phyloP scores from a whole-genome alignment of 1,284 basidiomycete genomes.

The Ustilago xerochloae region DNA sequence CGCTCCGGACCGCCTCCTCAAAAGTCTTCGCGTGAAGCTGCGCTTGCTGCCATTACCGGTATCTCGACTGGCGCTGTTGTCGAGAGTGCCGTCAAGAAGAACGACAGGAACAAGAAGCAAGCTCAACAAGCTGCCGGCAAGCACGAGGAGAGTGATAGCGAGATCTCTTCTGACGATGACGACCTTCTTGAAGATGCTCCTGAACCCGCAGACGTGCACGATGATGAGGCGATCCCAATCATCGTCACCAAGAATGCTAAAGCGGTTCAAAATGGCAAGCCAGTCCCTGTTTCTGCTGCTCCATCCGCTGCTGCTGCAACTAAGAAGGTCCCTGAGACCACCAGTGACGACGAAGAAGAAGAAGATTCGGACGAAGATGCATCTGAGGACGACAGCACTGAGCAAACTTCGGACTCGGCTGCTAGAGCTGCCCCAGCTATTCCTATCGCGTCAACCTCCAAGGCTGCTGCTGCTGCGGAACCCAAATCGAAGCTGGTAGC shows the following conservation, averaged over 20 bases:
- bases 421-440: slow-evolving; percentile 22
- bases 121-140: background rate
- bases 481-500: slow-evolving; percentile 22
- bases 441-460: slow-evolving; percentile 11
- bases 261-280: slow-evolving; percentile 4
- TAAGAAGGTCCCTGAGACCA: slow-evolving; percentile 22
- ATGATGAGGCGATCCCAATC: slow-evolving; percentile 29
- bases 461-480: background rate
- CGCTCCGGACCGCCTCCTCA: slow-evolving; percentile 16
- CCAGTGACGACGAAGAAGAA: slow-evolving; percentile 45
- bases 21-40: slow-evolving; percentile 32
- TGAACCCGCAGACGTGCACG: slow-evolving; percentile 45
- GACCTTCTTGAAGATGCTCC: slow-evolving; percentile 26
- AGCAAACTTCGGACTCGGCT: slow-evolving; percentile 42
- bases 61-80: slow-evolving; percentile 22
- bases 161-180: slow-evolving; percentile 25
- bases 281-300: background rate
- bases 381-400: slow-evolving; percentile 38
- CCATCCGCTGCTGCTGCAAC: background rate
- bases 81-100: slow-evolving; percentile 16
- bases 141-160: slow-evolving; percentile 12
- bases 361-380: slow-evolving; percentile 21
- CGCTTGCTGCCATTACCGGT: slow-evolving; percentile 47
- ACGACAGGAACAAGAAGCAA: slow-evolving; percentile 1
- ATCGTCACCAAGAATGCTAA: slow-evolving; percentile 22